Evolutionary conservation across 441 rosid species (phyloP).

Genomic region (Raphanus hybrid): DNA sequence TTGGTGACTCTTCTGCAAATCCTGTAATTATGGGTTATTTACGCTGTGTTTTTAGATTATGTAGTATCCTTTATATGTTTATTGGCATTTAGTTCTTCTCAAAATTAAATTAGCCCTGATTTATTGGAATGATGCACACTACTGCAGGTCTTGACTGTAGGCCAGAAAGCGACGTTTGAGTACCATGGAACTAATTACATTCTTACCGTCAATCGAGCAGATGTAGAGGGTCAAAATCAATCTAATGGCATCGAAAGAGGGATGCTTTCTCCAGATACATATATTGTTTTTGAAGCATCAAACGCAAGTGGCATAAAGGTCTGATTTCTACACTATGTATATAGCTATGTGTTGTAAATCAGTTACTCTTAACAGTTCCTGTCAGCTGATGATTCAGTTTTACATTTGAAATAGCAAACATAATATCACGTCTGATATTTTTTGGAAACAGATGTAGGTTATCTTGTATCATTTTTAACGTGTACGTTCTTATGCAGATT

Average conservation of each 20-base stretch:
- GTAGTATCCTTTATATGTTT: conserved; percentile 19
- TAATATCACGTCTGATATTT: conserved; percentile 20
- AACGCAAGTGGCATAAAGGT: conserved; percentile 97
- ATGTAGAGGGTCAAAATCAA: conserved; percentile 69
- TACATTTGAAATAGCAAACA: conserved; percentile 13
- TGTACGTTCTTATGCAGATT: conserved; percentile 55
- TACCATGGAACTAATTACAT: conserved; percentile 93
- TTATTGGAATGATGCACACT: conserved; percentile 19
- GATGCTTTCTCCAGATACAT: conserved; percentile 76
- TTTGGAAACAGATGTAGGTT: conserved; percentile 9
- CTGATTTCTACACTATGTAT: conserved; percentile 14
- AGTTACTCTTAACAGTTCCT: neutral
- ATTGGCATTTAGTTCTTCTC: conserved; percentile 18
- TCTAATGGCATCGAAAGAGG: conserved; percentile 83
- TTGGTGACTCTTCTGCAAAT: conserved; percentile 11
- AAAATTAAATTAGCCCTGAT: neutral
- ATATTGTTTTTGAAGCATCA: conserved; percentile 87
- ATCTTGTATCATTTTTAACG: conserved; percentile 17
- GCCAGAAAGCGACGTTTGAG: conserved; percentile 89
- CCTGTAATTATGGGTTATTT: conserved; percentile 21
- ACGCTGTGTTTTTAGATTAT: neutral
- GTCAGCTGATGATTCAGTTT: conserved; percentile 3
- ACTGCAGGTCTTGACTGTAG: conserved; percentile 87
- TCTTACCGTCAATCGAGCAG: conserved; percentile 84
- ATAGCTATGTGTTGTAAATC: conserved; percentile 11